These are phyloP conservation scores for Anthracocystis walkeri DNA, from an alignment of 1,284 basidiomycete genomes.

Conservation along the genomic window DNA sequence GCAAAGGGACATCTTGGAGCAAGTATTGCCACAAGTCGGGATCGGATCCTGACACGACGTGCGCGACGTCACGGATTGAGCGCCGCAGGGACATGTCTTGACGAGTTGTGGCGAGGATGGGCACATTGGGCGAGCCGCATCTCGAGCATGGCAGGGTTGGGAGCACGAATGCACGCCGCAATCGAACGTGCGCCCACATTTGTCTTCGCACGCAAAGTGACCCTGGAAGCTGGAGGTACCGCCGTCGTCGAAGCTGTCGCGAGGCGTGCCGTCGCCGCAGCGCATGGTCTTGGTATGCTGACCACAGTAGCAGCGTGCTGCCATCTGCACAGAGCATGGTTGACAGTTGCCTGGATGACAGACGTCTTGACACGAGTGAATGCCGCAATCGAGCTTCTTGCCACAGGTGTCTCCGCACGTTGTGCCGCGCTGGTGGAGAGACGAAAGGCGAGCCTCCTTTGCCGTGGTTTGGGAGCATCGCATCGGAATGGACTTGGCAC, in stretches of 20 bases:
- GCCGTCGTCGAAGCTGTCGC: constrained; percentile 38
- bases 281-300: constrained; percentile 51
- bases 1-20: constrained; percentile 52
- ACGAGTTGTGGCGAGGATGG: constrained; percentile 57
- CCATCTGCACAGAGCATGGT: constrained; percentile 47
- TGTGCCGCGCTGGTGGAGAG: constrained; percentile 43
- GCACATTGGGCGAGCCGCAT: constrained; percentile 38
- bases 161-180: constrained; percentile 63
- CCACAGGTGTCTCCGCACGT: constrained; percentile 63
- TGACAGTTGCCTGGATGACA: constrained; percentile 64
- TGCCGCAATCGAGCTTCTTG: constrained; percentile 60
- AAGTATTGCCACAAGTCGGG: constrained; percentile 58
- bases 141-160: constrained; percentile 57
- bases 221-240: constrained; percentile 39
- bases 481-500: constrained; percentile 51
- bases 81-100: constrained; percentile 64
- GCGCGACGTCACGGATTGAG: constrained; percentile 41
- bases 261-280: constrained; percentile 58
- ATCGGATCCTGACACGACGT: constrained; percentile 60
- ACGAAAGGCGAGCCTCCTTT: constrained; percentile 33
- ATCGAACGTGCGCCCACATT: constrained; percentile 54
- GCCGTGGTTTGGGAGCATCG: constrained; percentile 63
- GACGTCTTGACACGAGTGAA: constrained; percentile 53
- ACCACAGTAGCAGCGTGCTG: constrained; percentile 64
- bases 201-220: constrained; percentile 52